A percentile compares a stretch with the other conserved stretches of the same genome.
Evolutionary conservation across 2,329 filamentous ascomycete species (phyloP).

Genomic region (Neurospora sp.): DNA sequence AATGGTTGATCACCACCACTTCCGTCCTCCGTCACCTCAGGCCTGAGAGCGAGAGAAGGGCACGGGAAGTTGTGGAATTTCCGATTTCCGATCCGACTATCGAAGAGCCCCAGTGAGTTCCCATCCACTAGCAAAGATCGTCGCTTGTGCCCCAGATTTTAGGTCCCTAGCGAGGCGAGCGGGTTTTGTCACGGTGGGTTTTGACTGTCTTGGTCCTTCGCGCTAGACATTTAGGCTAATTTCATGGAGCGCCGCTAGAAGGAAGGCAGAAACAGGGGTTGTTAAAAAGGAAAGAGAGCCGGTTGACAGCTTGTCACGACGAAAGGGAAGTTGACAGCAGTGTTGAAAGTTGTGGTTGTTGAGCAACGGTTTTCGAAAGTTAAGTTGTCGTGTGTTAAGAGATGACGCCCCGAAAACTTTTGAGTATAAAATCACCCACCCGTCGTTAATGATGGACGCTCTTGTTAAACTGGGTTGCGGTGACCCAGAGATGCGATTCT

Average conservation of each 20-base stretch:
- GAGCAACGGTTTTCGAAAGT: neutral
- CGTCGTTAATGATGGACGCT: neutral
- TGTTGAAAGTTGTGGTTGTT: neutral
- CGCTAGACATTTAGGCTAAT: neutral
- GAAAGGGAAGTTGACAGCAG: neutral
- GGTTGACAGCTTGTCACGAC: neutral
- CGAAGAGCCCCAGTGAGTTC: neutral
- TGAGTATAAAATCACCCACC: neutral
- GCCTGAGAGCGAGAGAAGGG: neutral
- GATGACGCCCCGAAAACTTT: neutral
- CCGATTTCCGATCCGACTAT: neutral
- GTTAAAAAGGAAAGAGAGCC: neutral
- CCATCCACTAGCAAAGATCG: neutral
- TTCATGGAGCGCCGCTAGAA: neutral
- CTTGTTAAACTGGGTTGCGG: neutral
- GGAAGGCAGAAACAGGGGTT: neutral
- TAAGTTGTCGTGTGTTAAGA: neutral
- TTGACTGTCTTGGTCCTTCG: neutral
- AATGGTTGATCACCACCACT: neutral
- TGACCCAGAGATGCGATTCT: neutral
- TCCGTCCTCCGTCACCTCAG: neutral
- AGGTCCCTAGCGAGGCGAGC: neutral
- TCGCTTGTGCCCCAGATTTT: neutral
- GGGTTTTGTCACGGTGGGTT: neutral
- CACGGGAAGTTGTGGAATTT: neutral